Evolutionary conservation across 1,284 basidiomycete genomes (phyloP), one percentile per base, ranked within the genome.

Genomic region (Cutaneotrichosporon cutaneum): DNA sequence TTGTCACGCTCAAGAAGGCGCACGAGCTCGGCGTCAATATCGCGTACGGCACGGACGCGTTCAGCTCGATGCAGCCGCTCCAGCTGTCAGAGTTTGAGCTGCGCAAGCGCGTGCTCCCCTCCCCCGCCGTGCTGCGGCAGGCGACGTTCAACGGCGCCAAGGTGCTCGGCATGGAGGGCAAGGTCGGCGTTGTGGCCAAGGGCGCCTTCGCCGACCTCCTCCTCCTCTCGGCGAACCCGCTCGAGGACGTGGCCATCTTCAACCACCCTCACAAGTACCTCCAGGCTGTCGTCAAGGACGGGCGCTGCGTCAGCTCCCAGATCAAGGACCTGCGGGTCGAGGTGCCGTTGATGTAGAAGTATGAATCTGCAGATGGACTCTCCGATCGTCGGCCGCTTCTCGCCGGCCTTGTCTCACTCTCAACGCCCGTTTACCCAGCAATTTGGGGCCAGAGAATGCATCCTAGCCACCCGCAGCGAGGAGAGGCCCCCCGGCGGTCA

Each of bases 181-280:
- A 78, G 63, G 72, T 83, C 6, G 81, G 82, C 6, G 74, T 76
- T 13, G 65, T 82, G 44, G 69, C 71, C 2, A 68, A 74, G 1
- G 82, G 73, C 52, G 81, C 74, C 14, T 77, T 77, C 52, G 83
- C 81, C 3, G 83, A 84, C 64, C 56, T 84, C 5, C 67, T 84
- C 26, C 60, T 84, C 13, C 71, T 84, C 56, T 70, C 81, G 50
- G 71, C 70, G 22, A 82, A 83, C 68, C 83, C 83, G 1, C 70
- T 84, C 56, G 77, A 81, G 36, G 82, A 84, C 65, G 75, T 83
- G 32, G 80, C 72, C 0, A 69, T 83, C 24, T 71, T 84, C 2
- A 82, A 83, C 67, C 76, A 53, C 75, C 82, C 57, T 71, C 65
- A 83, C 60, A 60, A 70, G 59, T 70, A 66, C 55, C 60, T 74